Percentiles rank a stretch among this genome's conserved stretches.
Evolutionary conservation across 495 filamentous ascomycete species (phyloP).

Genomic region (Aspergillus carlsbadensis): DNA sequence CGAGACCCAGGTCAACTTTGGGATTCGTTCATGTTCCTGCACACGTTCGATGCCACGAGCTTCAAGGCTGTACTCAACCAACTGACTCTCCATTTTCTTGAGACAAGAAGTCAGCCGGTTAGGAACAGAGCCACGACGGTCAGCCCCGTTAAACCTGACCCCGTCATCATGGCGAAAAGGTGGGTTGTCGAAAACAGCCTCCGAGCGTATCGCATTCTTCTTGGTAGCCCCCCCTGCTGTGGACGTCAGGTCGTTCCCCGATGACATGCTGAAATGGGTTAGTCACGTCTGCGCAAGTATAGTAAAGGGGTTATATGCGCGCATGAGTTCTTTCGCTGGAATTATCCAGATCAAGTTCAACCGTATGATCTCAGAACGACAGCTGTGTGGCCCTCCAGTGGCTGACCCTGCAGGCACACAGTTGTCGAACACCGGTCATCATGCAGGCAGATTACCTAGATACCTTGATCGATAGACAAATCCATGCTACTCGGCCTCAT

Average conservation of each 20-base stretch:
- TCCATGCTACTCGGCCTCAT: slow-evolving; percentile 46
- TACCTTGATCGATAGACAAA: slow-evolving; percentile 52
- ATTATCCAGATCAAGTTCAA: slow-evolving; percentile 64
- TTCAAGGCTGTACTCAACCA: slow-evolving; percentile 60
- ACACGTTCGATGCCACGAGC: slow-evolving; percentile 75
- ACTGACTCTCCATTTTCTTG: slow-evolving; percentile 39
- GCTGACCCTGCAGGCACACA: slow-evolving; percentile 2
- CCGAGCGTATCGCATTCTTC: slow-evolving; percentile 20
- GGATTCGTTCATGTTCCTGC: slow-evolving; percentile 56
- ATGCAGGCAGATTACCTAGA: slow-evolving; percentile 44
- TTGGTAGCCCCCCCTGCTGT: slow-evolving; percentile 29
- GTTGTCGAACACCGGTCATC: slow-evolving; percentile 51
- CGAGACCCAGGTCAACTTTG: slow-evolving; percentile 49
- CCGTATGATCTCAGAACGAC: slow-evolving; percentile 60
- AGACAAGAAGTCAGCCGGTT: slow-evolving; percentile 34
- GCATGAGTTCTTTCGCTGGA: slow-evolving; percentile 63
- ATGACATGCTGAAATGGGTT: slow-evolving; percentile 32
- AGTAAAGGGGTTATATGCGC: slow-evolving; percentile 23
- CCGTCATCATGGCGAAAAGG: slow-evolving; percentile 22
- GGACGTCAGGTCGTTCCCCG: slow-evolving; percentile 28
- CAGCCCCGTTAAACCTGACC: slow-evolving; percentile 10
- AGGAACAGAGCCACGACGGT: slow-evolving; percentile 22
- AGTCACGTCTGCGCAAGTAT: slow-evolving; percentile 23
- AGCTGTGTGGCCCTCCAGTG: slow-evolving; percentile 12
- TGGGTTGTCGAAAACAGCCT: slow-evolving; percentile 7